These are phyloP conservation scores for Claviceps sp. DNA, from an alignment of 2,329 filamentous ascomycete genomes.

Conservation along the genomic window DNA sequence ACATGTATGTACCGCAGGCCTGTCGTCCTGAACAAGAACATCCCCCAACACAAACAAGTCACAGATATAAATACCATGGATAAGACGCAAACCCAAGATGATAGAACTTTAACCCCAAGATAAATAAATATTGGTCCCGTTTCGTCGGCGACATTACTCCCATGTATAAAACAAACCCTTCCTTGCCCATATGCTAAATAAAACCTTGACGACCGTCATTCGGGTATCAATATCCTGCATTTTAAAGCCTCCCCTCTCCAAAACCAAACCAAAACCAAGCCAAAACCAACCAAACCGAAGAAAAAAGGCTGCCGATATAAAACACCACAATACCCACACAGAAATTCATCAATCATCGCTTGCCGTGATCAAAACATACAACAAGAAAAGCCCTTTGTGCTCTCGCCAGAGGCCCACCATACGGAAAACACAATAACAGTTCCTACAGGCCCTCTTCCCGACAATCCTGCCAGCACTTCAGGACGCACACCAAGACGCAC, in stretches of 20 bases:
- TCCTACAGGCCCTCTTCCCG: too few relatives aligned
- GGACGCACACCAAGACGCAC: neutral
- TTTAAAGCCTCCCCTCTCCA: slow-evolving; percentile 5
- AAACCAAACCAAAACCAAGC: neutral
- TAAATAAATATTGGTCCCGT: neutral
- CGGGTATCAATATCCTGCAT: slow-evolving; percentile 18
- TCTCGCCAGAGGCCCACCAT: too few relatives aligned
- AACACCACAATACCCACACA: neutral
- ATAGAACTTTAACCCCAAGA: neutral
- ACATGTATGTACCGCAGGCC: too few relatives aligned
- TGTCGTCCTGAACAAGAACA: too few relatives aligned
- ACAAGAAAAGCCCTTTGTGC: neutral
- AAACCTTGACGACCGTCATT: slow-evolving; percentile 1
- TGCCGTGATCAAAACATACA: neutral
- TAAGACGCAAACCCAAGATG: too few relatives aligned
- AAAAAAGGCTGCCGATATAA: neutral
- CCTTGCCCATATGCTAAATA: too few relatives aligned
- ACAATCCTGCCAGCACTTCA: too few relatives aligned
- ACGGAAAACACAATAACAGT: too few relatives aligned
- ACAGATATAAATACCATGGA: neutral
- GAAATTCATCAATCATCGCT: neutral
- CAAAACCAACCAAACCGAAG: neutral
- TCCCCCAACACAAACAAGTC: too few relatives aligned
- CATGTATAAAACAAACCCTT: neutral
- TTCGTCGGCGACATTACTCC: neutral